Conservation (phyloP, 352 stramenopile genomes). For the Aphanomyces invadans region DNA sequence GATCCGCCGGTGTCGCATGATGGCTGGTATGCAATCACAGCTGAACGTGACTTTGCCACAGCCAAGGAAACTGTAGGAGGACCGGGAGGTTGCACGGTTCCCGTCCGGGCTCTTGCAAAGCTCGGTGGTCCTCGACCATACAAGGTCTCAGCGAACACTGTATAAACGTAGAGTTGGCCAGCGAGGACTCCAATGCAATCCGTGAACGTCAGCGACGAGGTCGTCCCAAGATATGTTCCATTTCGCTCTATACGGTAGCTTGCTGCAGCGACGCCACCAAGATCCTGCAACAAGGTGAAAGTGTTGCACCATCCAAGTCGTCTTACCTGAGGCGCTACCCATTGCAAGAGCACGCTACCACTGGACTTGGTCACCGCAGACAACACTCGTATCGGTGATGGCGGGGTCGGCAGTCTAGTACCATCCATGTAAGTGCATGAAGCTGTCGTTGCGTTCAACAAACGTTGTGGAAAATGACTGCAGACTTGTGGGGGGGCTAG, state of each 20-base stretch:
- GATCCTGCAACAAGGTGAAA: constrained; percentile 38
- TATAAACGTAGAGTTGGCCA: constrained; percentile 28
- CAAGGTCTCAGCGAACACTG: not conserved
- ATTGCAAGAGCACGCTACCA: constrained; percentile 44
- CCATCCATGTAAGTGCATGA: too few relatives aligned
- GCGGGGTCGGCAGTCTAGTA: too few relatives aligned
- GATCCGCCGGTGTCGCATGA: constrained; percentile 17
- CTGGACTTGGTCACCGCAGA: too few relatives aligned
- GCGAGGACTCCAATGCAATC: constrained; percentile 26
- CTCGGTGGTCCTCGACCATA: not conserved
- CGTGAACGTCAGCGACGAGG: constrained; percentile 32
- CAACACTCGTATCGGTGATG: too few relatives aligned
- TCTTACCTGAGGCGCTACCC: constrained; percentile 44
- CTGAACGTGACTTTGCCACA: not conserved
- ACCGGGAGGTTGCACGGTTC: constrained; percentile 32
- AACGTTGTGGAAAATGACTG: constrained; percentile 3
- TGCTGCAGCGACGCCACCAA: constrained; percentile 33
- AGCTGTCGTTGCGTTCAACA: too few relatives aligned
- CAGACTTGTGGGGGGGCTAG: constrained; percentile 14
- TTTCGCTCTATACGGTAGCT: constrained; percentile 29
- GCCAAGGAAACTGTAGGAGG: constrained; percentile 23
- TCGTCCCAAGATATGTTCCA: constrained; percentile 32
- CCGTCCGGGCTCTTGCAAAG: not conserved
- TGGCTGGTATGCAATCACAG: not conserved
- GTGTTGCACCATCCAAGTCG: too few relatives aligned